phyloP scores from a whole-genome alignment of 495 filamentous ascomycete genomes.

The Parathielavia appendiculata region DNA sequence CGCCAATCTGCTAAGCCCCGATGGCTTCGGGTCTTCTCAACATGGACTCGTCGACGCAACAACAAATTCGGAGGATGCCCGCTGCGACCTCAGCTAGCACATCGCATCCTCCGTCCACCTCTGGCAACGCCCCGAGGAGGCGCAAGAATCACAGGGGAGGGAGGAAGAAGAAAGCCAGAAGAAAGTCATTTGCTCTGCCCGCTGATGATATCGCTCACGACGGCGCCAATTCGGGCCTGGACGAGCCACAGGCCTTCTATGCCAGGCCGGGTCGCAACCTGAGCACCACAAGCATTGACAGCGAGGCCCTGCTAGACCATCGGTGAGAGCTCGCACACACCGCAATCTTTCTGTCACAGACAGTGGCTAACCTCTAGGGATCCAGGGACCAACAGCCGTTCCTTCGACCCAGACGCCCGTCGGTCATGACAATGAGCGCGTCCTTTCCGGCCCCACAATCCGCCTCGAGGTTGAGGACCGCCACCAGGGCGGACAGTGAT shows the following conservation, averaged over 20 bases:
- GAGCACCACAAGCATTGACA: conserved; percentile 79
- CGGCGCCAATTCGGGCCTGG: conserved; percentile 33
- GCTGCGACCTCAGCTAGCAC: background rate
- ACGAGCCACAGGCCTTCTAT: conserved; percentile 51
- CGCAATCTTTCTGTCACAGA: background rate
- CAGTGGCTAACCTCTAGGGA: conserved; percentile 13
- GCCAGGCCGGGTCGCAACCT: conserved; percentile 51
- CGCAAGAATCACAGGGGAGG: conserved; percentile 44
- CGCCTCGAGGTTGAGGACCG: conserved; percentile 32
- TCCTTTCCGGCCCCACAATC: conserved; percentile 34
- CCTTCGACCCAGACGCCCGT: conserved; percentile 63
- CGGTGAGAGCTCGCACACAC: conserved; percentile 43
- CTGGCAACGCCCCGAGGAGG: conserved; percentile 20
- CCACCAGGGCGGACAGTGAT: conserved; percentile 32
- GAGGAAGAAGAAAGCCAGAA: conserved; percentile 57
- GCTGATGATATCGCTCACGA: conserved; percentile 42
- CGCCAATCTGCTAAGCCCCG: conserved; percentile 4
- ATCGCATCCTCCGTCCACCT: conserved; percentile 6
- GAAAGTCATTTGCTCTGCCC: conserved; percentile 58
- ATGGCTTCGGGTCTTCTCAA: background rate
- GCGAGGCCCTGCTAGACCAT: conserved; percentile 74
- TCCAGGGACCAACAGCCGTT: conserved; percentile 61
- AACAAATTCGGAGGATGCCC: background rate
- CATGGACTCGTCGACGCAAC: conserved; percentile 5
- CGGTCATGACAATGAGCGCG: conserved; percentile 35